Evolutionary conservation across 345 rosid species (phyloP), one percentile per base, ranked within the genome.

Genomic region (Populus ilicifolia): DNA sequence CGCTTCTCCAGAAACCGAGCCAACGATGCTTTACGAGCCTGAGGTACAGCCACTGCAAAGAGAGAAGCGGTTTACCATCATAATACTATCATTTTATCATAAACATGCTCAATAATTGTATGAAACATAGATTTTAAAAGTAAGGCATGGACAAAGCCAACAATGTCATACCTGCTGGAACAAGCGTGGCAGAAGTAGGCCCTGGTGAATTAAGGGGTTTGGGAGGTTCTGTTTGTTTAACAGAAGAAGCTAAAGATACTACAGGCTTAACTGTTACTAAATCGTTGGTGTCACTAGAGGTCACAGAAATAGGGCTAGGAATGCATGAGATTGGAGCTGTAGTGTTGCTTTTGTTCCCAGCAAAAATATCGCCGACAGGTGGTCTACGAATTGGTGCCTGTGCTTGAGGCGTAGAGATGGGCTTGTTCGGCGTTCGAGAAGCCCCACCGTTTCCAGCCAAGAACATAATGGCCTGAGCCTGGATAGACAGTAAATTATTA

Each of bases 111-210:
- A 1, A n/a, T 44, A 18, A 41, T 3, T 20, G 20, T 64, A 18
- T 38, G 48, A 18, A 41, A 29, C 23, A 8, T 6, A 36, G 16
- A 35, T 54, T 29, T 36, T 3, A 64, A 23, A 48, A 11, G 36
- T 66, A 21, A 5, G 30, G 72, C 63, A 63, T 25, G 7, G 44
- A 11, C 65, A 25, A 65, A 17, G 52, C 20, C 16, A 44, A 36
- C 12, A 33, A 52, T 63, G 18, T 70, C 30, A n/a, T 83, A 89
- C 93, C 96, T 80, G 88, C 77, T 80, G 90, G 69, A 69, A 52
- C 56, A 14, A 74, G 81, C 23, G 69, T 52, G 39, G 78, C 72
- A 46, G 84, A 25, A 33, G 77, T 44, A 54, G 76, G 48, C 29
- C 36, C 78, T 70, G 35, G 50, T 21, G 78, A 62, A 29, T 27